Percentiles rank a stretch among this genome's conserved stretches.
Evolutionary conservation across 1,284 basidiomycete species (phyloP).

Genomic region (Malassezia cuniculi): DNA sequence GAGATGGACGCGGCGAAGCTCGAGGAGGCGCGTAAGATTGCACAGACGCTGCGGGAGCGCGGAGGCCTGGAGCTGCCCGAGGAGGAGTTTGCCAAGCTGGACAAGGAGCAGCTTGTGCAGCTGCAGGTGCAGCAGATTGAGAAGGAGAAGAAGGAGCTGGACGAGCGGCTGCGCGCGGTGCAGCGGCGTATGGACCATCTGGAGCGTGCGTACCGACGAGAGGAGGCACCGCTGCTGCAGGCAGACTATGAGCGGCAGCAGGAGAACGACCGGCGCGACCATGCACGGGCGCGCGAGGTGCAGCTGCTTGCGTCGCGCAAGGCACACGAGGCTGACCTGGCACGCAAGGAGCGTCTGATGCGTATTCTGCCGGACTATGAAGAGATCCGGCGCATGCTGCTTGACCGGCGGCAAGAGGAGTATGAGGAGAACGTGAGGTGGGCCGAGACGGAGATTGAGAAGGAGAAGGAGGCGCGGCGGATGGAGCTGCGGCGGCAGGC

Average conservation of each 20-base stretch:
- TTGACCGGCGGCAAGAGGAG: constrained; percentile 59
- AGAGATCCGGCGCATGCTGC: constrained; percentile 54
- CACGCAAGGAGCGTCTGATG: constrained; percentile 63
- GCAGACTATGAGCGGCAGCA: constrained; percentile 76
- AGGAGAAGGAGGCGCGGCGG: constrained; percentile 66
- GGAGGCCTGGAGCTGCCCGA: constrained; percentile 74
- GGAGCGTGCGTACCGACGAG: constrained; percentile 89
- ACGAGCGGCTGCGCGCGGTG: constrained; percentile 68
- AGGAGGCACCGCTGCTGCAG: constrained; percentile 72
- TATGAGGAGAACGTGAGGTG: constrained; percentile 55
- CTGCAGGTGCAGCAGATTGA: constrained; percentile 66
- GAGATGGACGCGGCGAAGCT: constrained; percentile 71
- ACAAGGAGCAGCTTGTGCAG: constrained; percentile 74
- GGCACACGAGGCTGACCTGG: constrained; percentile 60
- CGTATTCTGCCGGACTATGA: constrained; percentile 67
- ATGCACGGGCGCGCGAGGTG: constrained; percentile 48
- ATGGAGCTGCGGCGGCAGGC: constrained; percentile 22
- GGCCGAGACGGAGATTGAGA: constrained; percentile 62
- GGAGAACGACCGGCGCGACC: constrained; percentile 58
- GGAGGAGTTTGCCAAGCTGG: constrained; percentile 63
- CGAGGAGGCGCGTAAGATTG: constrained; percentile 80
- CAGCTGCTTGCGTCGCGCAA: constrained; percentile 53
- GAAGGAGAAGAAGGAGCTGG: constrained; percentile 86
- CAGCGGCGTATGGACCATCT: constrained; percentile 86
- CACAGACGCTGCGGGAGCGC: constrained; percentile 69